These are phyloP conservation scores for Magnaporthiopsis rhizophila DNA, from an alignment of 2,329 filamentous ascomycete species.

Conservation along the genomic window DNA sequence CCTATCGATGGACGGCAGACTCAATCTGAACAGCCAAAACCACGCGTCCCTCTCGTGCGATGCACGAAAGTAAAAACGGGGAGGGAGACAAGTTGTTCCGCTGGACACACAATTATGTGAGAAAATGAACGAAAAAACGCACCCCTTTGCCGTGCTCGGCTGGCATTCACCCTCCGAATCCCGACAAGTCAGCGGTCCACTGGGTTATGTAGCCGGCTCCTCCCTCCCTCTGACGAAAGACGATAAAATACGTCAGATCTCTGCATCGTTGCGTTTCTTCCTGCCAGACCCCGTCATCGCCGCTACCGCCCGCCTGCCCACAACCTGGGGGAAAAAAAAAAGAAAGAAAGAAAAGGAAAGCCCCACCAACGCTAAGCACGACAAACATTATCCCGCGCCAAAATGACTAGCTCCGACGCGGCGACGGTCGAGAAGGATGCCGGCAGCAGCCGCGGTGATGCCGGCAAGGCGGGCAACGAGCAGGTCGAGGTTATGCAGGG, in stretches of 20 bases:
- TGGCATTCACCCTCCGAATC: neutral
- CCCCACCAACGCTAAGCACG: too few relatives aligned
- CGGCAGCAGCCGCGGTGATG: neutral
- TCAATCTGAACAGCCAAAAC: too few relatives aligned
- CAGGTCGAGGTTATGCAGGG: conserved; percentile 1
- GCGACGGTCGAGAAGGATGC: neutral
- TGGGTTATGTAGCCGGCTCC: neutral
- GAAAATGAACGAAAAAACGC: too few relatives aligned
- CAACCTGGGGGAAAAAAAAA: too few relatives aligned
- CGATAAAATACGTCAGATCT: neutral
- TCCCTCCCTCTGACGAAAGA: neutral
- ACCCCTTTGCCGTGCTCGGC: neutral
- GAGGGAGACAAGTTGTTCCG: too few relatives aligned
- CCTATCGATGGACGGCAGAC: neutral
- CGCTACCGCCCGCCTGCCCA: neutral
- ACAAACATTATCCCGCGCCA: neutral
- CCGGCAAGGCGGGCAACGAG: neutral
- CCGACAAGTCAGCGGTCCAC: too few relatives aligned
- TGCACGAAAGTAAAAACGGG: too few relatives aligned
- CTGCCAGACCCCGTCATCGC: too few relatives aligned
- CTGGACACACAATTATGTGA: too few relatives aligned
- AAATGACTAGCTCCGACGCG: neutral
- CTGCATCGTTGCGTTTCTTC: neutral
- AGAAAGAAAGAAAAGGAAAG: too few relatives aligned
- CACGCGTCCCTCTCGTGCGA: too few relatives aligned